These are phyloP conservation scores for Nannizziopsis barbatae DNA, from an alignment of 2,329 filamentous ascomycete genomes.

Conservation along the genomic window DNA sequence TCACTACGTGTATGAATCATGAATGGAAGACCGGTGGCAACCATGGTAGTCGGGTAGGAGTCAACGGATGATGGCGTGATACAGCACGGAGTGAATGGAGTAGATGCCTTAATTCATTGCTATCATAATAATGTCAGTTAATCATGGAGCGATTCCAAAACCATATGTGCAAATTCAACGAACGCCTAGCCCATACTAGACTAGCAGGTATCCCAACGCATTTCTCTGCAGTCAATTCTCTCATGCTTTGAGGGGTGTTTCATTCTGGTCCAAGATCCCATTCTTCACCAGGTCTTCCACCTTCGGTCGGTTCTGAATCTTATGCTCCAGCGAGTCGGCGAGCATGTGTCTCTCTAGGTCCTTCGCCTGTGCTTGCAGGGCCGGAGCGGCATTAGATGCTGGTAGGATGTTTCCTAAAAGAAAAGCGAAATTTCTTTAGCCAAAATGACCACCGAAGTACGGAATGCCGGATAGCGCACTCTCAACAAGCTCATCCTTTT, in stretches of 20 bases:
- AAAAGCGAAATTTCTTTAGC: not conserved
- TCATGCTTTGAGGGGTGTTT: slow-evolving; percentile 29
- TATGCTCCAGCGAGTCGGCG: slow-evolving; percentile 74
- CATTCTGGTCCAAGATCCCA: slow-evolving; percentile 63
- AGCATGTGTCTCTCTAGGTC: slow-evolving; percentile 85
- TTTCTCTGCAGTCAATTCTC: not conserved
- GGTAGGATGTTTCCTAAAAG: slow-evolving; percentile 72
- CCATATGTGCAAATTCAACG: not conserved
- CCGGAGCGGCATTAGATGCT: slow-evolving; percentile 63
- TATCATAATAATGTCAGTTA: not conserved
- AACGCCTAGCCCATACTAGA: not conserved
- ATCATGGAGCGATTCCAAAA: not conserved
- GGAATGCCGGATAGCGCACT: slow-evolving; percentile 42
- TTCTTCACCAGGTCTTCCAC: slow-evolving; percentile 66
- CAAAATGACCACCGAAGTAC: not conserved
- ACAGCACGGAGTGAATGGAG: not conserved
- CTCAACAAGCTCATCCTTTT: slow-evolving; percentile 66
- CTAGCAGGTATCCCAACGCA: not conserved
- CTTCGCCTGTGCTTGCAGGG: slow-evolving; percentile 66
- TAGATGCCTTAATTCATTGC: not conserved
- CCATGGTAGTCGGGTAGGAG: too few species aligned
- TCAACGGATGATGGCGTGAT: too few species aligned
- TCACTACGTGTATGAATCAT: too few species aligned
- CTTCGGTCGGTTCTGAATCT: slow-evolving; percentile 64
- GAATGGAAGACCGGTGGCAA: too few species aligned